These are phyloP conservation scores for Gynochthodes officinalis DNA, from an alignment of 257 asterid genomes.

Conservation along the genomic window DNA sequence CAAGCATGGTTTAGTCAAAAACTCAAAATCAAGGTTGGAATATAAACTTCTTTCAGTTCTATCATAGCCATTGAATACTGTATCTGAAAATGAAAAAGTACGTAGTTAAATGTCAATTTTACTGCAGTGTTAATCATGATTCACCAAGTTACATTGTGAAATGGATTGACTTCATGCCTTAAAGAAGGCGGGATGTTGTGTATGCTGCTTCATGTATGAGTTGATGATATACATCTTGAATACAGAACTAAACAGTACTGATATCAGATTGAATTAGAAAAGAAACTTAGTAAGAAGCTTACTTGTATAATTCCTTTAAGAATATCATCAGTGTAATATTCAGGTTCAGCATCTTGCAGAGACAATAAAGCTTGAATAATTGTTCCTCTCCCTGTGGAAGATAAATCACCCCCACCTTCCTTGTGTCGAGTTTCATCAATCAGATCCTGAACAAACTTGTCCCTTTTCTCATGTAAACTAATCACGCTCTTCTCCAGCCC, in stretches of 20 bases:
- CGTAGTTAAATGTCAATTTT: no score
- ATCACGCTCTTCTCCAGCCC: constrained; percentile 5
- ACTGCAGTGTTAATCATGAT: not conserved
- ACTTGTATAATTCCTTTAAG: constrained; percentile 13
- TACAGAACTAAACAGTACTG: not conserved
- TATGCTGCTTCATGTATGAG: no score
- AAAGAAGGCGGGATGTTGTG: no score
- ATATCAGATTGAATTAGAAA: not conserved
- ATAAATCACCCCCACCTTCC: not conserved
- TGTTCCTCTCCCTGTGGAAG: constrained; percentile 1
- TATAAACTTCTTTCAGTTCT: not conserved
- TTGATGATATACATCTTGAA: not conserved
- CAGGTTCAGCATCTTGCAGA: constrained; percentile 17
- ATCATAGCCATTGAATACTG: not conserved
- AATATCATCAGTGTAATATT: constrained; percentile 18
- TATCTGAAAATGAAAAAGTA: not conserved
- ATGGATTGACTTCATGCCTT: not conserved
- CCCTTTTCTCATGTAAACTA: not conserved
- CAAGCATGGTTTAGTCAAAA: not conserved
- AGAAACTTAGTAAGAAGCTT: not conserved
- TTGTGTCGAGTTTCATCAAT: constrained; percentile 19
- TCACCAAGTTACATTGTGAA: not conserved
- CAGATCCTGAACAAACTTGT: constrained; percentile 14
- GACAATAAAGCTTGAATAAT: not conserved
- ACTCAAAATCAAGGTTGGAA: not conserved